Evolutionary conservation across 192 early-diverging fungal genomes (phyloP).

Genomic region (Linnemannia zychae): DNA sequence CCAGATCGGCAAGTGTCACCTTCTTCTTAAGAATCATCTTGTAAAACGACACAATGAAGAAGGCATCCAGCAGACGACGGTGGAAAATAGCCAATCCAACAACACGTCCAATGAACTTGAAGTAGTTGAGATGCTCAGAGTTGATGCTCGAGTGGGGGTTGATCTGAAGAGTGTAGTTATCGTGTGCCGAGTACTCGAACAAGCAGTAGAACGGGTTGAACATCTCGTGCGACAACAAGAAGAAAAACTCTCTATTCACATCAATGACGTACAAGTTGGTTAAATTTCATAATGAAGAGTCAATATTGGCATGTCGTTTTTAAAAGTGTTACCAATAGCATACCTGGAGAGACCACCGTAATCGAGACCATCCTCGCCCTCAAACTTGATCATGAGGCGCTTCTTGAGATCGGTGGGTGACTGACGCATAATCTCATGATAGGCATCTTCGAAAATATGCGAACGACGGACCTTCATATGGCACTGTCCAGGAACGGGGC

Average conservation of each 20-base stretch:
- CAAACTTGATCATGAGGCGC: constrained; percentile 98
- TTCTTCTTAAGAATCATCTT: constrained; percentile 96
- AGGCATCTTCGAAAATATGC: constrained; percentile 96
- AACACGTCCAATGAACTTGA: constrained; percentile 97
- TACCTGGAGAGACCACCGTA: constrained; percentile 96
- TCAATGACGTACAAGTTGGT: neutral
- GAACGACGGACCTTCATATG: constrained; percentile 93
- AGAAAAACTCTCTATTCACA: constrained; percentile 91
- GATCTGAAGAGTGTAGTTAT: constrained; percentile 98
- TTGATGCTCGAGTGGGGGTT: constrained; percentile 96
- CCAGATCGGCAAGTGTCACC: constrained; percentile 90
- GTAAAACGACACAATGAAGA: constrained; percentile 97
- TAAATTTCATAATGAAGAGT: constrained; percentile 3
- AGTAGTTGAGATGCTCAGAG: constrained; percentile 98
- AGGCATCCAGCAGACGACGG: constrained; percentile 95
- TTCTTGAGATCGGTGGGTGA: constrained; percentile 93
- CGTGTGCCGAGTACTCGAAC: constrained; percentile 98
- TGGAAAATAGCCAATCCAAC: constrained; percentile 98
- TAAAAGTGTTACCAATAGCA: neutral
- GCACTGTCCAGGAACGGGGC: constrained; percentile 89
- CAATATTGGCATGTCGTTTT: neutral
- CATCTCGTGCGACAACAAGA: constrained; percentile 97
- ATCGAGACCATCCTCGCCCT: constrained; percentile 98
- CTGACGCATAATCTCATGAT: constrained; percentile 95
- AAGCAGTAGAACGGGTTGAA: constrained; percentile 98